Conservation (phyloP, 1,284 basidiomycete genomes). For the Ustilago loliicola region DNA sequence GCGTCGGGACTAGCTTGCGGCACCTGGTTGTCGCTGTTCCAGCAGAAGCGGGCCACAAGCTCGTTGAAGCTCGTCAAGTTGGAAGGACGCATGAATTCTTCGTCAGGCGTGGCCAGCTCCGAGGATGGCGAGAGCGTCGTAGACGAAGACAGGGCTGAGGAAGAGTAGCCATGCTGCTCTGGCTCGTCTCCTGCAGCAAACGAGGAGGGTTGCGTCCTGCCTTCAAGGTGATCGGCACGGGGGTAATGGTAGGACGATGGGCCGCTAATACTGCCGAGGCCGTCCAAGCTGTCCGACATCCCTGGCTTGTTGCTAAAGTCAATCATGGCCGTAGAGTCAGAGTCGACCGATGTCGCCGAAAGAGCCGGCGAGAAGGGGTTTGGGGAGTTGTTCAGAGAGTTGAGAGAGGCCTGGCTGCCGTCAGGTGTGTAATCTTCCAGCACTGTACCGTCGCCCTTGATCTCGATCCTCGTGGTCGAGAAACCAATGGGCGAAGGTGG, state of each 20-base stretch:
- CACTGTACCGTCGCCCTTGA: slow-evolving; percentile 44
- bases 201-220: slow-evolving; percentile 29
- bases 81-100: slow-evolving; percentile 53
- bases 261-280: slow-evolving; percentile 23
- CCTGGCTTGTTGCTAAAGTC: slow-evolving; percentile 19
- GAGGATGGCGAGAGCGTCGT: slow-evolving; percentile 49
- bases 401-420: slow-evolving; percentile 57
- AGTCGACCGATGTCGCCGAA: slow-evolving; percentile 57
- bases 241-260: slow-evolving; percentile 35
- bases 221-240: slow-evolving; percentile 33
- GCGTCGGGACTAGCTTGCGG: slow-evolving; percentile 36
- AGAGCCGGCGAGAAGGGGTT: slow-evolving; percentile 58
- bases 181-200: slow-evolving; percentile 35
- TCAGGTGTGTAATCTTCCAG: slow-evolving; percentile 58
- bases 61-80: slow-evolving; percentile 63
- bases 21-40: slow-evolving; percentile 58
- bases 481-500: slow-evolving; percentile 43
- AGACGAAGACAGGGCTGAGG: slow-evolving; percentile 44
- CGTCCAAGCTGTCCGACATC: slow-evolving; percentile 37
- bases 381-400: slow-evolving; percentile 55
- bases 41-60: slow-evolving; percentile 63
- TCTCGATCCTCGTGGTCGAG: slow-evolving; percentile 27
- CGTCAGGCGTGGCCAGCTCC: slow-evolving; percentile 52
- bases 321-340: slow-evolving; percentile 55
- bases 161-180: slow-evolving; percentile 45